These are phyloP conservation scores for Acarospora socialis DNA, from an alignment of 2,329 filamentous ascomycete genomes.

Conservation along the genomic window DNA sequence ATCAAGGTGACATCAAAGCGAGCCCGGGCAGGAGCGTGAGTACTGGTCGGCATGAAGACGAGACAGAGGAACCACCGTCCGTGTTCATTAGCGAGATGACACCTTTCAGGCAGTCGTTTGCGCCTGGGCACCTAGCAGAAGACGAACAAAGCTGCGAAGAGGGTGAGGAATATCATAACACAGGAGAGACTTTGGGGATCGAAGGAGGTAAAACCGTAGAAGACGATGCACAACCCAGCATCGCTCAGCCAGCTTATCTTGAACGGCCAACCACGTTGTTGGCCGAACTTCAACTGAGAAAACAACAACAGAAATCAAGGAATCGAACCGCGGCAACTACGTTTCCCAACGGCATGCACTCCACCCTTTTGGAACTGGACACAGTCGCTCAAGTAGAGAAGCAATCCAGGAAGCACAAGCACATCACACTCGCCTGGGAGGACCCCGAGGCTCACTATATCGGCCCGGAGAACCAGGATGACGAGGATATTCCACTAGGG, in stretches of 20 bases:
- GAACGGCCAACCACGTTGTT: constrained; percentile 79
- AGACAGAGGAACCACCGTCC: no score
- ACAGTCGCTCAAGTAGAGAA: constrained; percentile 76
- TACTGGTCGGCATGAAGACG: no score
- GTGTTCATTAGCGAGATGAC: no score
- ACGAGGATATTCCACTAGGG: constrained; percentile 80
- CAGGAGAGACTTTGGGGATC: constrained; percentile 22
- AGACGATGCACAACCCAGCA: constrained; percentile 30
- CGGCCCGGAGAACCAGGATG: constrained; percentile 37
- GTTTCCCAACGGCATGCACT: constrained; percentile 68
- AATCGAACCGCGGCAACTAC: constrained; percentile 52
- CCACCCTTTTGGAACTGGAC: constrained; percentile 80
- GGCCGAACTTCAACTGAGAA: constrained; percentile 81
- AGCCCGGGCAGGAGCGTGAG: no score
- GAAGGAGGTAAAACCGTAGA: constrained; percentile 33
- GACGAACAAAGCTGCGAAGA: no score
- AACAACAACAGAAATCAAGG: constrained; percentile 71
- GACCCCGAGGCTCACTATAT: constrained; percentile 39
- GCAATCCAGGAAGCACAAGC: constrained; percentile 56
- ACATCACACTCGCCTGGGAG: constrained; percentile 85
- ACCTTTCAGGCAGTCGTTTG: no score
- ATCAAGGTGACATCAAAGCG: no score
- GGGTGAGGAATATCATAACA: no score
- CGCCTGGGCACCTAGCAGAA: no score
- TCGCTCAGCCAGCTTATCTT: constrained; percentile 35